These are phyloP conservation scores for Tranzscheliella williamsii DNA, from an alignment of 1,284 basidiomycete species.

Conservation along the genomic window DNA sequence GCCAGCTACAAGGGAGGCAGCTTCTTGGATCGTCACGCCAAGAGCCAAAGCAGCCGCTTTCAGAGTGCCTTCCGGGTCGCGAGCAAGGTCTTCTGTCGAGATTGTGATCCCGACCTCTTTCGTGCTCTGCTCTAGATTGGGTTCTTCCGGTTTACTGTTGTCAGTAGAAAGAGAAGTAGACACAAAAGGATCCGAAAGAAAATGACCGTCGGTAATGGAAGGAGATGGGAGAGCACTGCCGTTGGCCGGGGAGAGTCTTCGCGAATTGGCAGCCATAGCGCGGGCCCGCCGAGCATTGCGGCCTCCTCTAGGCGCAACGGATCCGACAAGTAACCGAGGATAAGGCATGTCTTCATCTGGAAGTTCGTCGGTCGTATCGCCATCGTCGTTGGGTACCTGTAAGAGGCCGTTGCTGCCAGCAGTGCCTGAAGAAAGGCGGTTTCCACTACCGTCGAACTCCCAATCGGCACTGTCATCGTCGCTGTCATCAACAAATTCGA, in stretches of 20 bases:
- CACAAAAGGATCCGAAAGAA: not conserved
- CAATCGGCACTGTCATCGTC: slow-evolving; percentile 52
- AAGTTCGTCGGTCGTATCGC: slow-evolving; percentile 60
- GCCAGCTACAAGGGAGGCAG: slow-evolving; percentile 34
- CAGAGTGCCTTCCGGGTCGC: slow-evolving; percentile 42
- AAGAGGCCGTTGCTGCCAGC: slow-evolving; percentile 12
- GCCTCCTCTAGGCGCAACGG: slow-evolving; percentile 56
- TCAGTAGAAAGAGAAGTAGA: not conserved
- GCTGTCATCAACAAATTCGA: slow-evolving; percentile 58
- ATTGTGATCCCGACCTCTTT: slow-evolving; percentile 44
- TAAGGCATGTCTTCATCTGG: slow-evolving; percentile 60
- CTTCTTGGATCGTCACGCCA: slow-evolving; percentile 34
- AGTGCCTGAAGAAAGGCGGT: slow-evolving; percentile 14
- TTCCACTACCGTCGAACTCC: slow-evolving; percentile 33
- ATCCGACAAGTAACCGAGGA: slow-evolving; percentile 56
- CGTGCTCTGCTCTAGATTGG: not conserved
- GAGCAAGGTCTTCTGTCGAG: slow-evolving; percentile 40
- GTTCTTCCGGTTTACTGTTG: slow-evolving; percentile 10
- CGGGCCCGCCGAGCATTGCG: slow-evolving; percentile 53
- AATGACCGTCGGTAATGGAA: slow-evolving; percentile 7
- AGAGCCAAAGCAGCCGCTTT: slow-evolving; percentile 37
- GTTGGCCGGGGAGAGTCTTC: slow-evolving; percentile 44
- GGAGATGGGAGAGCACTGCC: slow-evolving; percentile 32
- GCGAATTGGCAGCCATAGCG: slow-evolving; percentile 54
- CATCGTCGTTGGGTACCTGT: slow-evolving; percentile 45